These are phyloP conservation scores for Vitis hybrid DNA, from an alignment of 177 flowering plant genomes.

Conservation along the genomic window DNA sequence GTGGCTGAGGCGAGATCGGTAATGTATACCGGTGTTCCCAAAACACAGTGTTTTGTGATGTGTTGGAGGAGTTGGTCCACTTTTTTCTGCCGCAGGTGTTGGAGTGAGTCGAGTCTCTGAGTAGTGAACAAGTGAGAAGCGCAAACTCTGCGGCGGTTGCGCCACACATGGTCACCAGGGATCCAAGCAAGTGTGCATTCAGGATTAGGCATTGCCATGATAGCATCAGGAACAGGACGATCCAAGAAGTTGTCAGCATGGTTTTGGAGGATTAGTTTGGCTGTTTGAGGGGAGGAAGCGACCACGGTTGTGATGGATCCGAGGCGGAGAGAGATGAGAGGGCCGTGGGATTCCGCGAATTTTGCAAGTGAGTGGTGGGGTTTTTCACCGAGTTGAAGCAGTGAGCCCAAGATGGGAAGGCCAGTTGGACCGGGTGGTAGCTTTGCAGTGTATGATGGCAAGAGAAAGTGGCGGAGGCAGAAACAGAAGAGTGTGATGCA, in stretches of 20 bases:
- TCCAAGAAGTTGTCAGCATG: conserved; percentile 23
- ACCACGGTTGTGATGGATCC: conserved; percentile 28
- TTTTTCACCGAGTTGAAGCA: conserved; percentile 23
- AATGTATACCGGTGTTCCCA: conserved; percentile 9
- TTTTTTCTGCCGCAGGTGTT: conserved; percentile 23
- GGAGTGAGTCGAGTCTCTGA: conserved; percentile 20
- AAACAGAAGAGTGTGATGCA: neutral
- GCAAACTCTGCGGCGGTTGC: conserved; percentile 26
- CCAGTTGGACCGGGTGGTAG: conserved; percentile 24
- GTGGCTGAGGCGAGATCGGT: conserved; percentile 20
- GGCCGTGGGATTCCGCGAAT: conserved; percentile 20
- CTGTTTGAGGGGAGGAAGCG: conserved; percentile 22
- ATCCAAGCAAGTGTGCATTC: conserved; percentile 23
- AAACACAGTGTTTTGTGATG: neutral
- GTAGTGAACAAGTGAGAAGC: conserved; percentile 17
- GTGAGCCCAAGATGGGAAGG: conserved; percentile 22
- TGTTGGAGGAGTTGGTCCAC: conserved; percentile 19
- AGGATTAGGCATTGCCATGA: conserved; percentile 12
- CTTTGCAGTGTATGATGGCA: neutral
- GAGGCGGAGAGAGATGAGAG: conserved; percentile 22
- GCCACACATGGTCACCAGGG: conserved; percentile 24
- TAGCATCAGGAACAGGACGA: conserved; percentile 20
- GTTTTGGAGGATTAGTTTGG: conserved; percentile 27
- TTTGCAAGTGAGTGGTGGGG: conserved; percentile 16
- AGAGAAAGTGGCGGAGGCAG: neutral